Evolutionary conservation across 345 rosid species (phyloP), one percentile per base, ranked within the genome.

Genomic region (Citrus inodora): DNA sequence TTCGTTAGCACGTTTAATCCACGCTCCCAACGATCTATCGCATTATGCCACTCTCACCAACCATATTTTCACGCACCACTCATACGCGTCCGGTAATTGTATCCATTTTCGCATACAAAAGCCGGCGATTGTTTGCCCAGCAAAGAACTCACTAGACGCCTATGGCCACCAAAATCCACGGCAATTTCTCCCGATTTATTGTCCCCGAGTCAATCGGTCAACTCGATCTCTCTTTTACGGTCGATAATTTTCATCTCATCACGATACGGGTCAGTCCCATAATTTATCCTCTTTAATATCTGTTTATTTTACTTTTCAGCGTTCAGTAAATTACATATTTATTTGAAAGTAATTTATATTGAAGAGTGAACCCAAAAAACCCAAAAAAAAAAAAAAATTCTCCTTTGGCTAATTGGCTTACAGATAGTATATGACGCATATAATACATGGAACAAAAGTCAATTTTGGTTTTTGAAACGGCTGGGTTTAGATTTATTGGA

Each of bases 151-250:
- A n/a, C 74, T 7, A 32, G 82, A 84, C 67, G 85, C 82, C 35
- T 80, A 85, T 85, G 87, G 87, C 87, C 51, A 67, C 73, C 79
- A 67, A 66, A 74, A 60, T 64, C 83, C 10, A 13, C 81, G 58
- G 62, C 68, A 27, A 74, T 78, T 53, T 66, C 22, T 56, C 70
- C 71, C 82, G 73, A 67, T 71, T 21, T 8, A 37, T 63, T 75
- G 68, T 67, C 22, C 1, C 75, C 65, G 60, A 38, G 19, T 65
- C 56, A 62, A 35, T 67, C 25, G 42, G 59, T 76, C 78, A 56
- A 67, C 71, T 51, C 22, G 61, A 65, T 62, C 67, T 30, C 16
- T 25, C 24, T 55, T 25, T 76, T 19, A 67, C 66, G 65, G 13
- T 53, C 7, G 55, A 6, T 22, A 55, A 35, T 35, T 42, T 24